Percentiles rank a stretch among this genome's conserved stretches.
These are phyloP conservation scores for Hanseniaspora hatyaiensis DNA, from an alignment of 805 yeast species.

Conservation along the genomic window DNA sequence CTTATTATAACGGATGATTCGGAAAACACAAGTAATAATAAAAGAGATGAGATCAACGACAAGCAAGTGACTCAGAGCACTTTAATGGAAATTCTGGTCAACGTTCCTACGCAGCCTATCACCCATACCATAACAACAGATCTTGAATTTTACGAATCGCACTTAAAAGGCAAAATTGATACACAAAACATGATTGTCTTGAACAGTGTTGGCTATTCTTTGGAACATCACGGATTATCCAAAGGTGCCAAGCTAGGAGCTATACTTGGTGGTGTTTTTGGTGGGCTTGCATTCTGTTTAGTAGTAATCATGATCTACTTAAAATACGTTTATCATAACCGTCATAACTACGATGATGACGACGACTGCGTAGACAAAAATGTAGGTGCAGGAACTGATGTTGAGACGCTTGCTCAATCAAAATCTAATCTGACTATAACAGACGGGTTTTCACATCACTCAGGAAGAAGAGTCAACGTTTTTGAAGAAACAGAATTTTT, in stretches of 20 bases:
- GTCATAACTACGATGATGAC: background rate
- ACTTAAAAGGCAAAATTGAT: background rate
- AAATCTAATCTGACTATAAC: background rate
- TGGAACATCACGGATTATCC: background rate
- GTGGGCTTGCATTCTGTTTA: background rate
- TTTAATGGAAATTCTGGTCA: slow-evolving; percentile 7
- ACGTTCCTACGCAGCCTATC: slow-evolving; percentile 7
- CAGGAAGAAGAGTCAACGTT: slow-evolving; percentile 15
- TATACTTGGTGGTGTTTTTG: slow-evolving; percentile 14
- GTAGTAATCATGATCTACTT: background rate
- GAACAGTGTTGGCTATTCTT: background rate
- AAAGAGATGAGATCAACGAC: background rate
- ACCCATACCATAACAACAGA: slow-evolving; percentile 9
- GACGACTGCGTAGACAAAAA: background rate
- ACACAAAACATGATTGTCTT: slow-evolving; percentile 5
- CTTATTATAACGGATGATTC: slow-evolving; percentile 2
- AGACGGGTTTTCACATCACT: slow-evolving; percentile 15
- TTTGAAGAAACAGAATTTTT: slow-evolving; percentile 15
- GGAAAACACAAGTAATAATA: background rate
- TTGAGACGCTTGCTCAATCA: background rate
- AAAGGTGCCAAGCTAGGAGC: slow-evolving; percentile 7
- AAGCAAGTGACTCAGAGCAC: background rate
- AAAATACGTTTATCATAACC: background rate
- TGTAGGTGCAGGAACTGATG: background rate
- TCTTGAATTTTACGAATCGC: background rate